Base-by-base conservation (phyloP, 345 rosid species). In the Eucalyptus curtisii region DNA sequence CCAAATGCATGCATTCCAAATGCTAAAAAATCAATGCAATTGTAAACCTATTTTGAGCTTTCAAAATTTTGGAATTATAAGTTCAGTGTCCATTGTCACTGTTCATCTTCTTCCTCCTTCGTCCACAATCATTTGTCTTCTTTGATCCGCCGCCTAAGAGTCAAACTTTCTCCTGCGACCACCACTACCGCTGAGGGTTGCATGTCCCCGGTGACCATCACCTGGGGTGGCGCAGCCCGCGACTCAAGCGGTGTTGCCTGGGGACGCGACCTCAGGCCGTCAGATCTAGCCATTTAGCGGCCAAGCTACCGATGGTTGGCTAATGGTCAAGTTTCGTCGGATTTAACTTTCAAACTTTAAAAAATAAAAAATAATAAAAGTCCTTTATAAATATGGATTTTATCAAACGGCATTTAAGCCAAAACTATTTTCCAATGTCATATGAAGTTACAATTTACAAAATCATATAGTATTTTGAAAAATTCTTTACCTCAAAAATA, bases 151-250 rank as follows among this genome's bases (percentile, higher is more conserved):
- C 2, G 0, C 55, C 55, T 52, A 52, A 52, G 55, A 7, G 24
- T 52, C 24, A 52, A 19, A 52, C 55, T 52, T 52, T 52, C 24
- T 7, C 55, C 7, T 19, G 10, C 10, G 0, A 52, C 55, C 55
- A 52, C 55, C 24, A 7, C 24, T 52, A 52, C 55, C 0, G 4
- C 4, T 3, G 24, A 52, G 24, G 4, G 55, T 52, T 0, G 0
- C 0, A 1, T 52, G 1, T 52, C 0, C 55, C 0, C 1, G 1
- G 1, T 2, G 0, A 52, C 1, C 24, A 7, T 52, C 0, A 1
- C 24, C 1, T 19, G 10, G 22, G 55, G 55, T 52, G 55, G 24
- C 24, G 0, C 0, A 52, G 0, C 55, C 24, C 1, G 4, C 24
- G 0, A 17, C 55, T 50, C 55, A 52, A 52, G 24, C 0, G 0